phyloP scores from a whole-genome alignment of 208 protist species.

The Sergeia podlipaevii region DNA sequence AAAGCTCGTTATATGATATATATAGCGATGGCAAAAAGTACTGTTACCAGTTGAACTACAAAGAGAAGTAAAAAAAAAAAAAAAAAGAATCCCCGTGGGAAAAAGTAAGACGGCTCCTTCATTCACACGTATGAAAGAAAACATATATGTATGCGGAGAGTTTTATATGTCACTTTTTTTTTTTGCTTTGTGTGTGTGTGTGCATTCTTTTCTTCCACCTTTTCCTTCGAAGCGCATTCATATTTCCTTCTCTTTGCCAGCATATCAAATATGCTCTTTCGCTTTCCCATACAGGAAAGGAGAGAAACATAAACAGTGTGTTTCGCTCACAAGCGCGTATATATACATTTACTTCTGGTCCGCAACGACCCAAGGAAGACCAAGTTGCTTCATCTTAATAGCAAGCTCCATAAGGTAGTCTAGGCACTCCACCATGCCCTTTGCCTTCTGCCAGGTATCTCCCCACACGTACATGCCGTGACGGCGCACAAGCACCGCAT shows the following conservation, averaged over 20 bases:
- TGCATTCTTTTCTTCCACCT: not conserved
- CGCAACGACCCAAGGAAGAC: constrained; percentile 33
- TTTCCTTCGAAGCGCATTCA: not conserved
- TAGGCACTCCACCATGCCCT: constrained; percentile 91
- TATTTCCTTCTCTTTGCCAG: not conserved
- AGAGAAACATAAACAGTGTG: not conserved
- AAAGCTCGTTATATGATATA: no score
- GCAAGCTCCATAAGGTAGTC: constrained; percentile 94
- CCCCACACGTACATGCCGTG: constrained; percentile 97
- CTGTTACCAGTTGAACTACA: no score
- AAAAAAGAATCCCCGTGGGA: no score
- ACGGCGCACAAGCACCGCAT: constrained; percentile 90
- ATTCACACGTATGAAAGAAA: not conserved
- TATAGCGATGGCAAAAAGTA: no score
- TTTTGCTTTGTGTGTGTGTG: not conserved
- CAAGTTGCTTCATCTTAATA: constrained; percentile 48
- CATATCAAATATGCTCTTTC: constrained; percentile 1
- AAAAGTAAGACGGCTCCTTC: no score
- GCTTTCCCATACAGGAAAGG: no score
- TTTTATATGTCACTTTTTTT: constrained; percentile 8
- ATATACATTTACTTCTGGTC: not conserved
- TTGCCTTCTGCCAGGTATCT: constrained; percentile 91
- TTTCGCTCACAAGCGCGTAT: not conserved
- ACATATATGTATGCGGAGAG: not conserved
- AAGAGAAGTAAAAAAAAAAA: no score